These are phyloP conservation scores for Miscanthus sacchariflorus DNA, from an alignment of 202 grass and related monocot species.

Conservation along the genomic window DNA sequence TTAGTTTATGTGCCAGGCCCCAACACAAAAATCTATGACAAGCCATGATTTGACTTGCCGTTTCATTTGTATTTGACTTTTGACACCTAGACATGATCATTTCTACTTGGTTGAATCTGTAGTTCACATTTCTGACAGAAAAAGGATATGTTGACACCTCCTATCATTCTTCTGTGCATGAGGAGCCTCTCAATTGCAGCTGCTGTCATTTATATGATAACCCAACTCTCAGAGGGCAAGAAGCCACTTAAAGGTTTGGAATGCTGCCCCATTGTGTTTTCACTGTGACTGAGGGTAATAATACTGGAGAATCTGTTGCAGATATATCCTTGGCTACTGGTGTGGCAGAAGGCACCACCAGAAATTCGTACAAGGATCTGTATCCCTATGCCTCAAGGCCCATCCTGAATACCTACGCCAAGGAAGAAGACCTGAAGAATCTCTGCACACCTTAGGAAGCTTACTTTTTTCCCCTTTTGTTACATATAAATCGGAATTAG, in stretches of 20 bases:
- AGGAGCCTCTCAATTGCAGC: constrained; percentile 96
- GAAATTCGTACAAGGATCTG: constrained; percentile 98
- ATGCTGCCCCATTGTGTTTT: not conserved
- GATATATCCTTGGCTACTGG: constrained; percentile 98
- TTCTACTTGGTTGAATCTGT: constrained; percentile 21
- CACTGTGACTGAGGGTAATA: not conserved
- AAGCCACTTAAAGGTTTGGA: constrained; percentile 87
- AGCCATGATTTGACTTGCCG: not conserved
- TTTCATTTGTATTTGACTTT: not conserved
- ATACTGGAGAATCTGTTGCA: constrained; percentile 22
- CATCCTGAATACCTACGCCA: constrained; percentile 79
- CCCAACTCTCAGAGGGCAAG: constrained; percentile 92
- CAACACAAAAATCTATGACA: not conserved
- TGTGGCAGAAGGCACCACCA: constrained; percentile 97
- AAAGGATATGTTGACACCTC: constrained; percentile 37
- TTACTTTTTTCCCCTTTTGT: not conserved
- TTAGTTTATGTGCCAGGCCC: not conserved
- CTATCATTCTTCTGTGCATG: constrained; percentile 55
- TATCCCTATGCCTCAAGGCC: constrained; percentile 89
- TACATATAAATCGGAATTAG: constrained; percentile 55
- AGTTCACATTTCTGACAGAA: not conserved
- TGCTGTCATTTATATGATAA: constrained; percentile 99
- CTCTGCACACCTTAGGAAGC: constrained; percentile 85
- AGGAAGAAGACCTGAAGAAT: constrained; percentile 98
- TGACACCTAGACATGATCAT: not conserved